Base-by-base conservation (phyloP, 805 yeast species). In the Kazachstania martiniae region DNA sequence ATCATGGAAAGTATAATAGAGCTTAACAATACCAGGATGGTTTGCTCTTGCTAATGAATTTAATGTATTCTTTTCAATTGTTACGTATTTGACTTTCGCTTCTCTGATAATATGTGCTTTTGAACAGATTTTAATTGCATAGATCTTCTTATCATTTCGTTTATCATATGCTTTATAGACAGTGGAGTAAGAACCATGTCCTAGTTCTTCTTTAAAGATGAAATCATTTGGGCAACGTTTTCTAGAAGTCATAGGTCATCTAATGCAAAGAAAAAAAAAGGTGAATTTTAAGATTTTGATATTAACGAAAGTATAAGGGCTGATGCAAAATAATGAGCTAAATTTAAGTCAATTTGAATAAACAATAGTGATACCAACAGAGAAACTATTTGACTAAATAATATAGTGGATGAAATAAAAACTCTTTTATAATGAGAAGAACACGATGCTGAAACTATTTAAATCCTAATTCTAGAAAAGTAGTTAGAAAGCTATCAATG, bases 181-280 rank as follows among this genome's bases (percentile, higher is more conserved):
- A 5, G 93, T 84, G 8, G 97, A 87, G 53, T 89, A 91, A 6
- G 96, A 85, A 1, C 98, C 98, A 53, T 85, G 95, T 4, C 98
- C 98, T 16, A 91, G 34, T 33, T 51, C 51, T 27, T 55, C 53
- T 28, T 51, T 41, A 29, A 57, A 57, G 19, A 53, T 40, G 30
- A 55, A 57, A 43, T 56, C 60, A 27, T 44, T 47, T 17, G 62
- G 56, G 14, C 59, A 46, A 34, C 58, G 49, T 38, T 54, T 56
- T 35, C 40, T 33, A 9, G 39, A 36, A 18, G 37, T 28, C 44
- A 40, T 40, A 17, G 28, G 33, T 33, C 37, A 33, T 36, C n/a
- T 8, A n/a, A 23, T n/a, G n/a, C n/a, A n/a, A n/a, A n/a, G n/a
- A n/a, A n/a, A n/a, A n/a, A n/a, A n/a, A n/a, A n/a, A n/a, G n/a